Conservation (phyloP, 345 rosid genomes). For the rapeseed (Brassica napus) region DNA sequence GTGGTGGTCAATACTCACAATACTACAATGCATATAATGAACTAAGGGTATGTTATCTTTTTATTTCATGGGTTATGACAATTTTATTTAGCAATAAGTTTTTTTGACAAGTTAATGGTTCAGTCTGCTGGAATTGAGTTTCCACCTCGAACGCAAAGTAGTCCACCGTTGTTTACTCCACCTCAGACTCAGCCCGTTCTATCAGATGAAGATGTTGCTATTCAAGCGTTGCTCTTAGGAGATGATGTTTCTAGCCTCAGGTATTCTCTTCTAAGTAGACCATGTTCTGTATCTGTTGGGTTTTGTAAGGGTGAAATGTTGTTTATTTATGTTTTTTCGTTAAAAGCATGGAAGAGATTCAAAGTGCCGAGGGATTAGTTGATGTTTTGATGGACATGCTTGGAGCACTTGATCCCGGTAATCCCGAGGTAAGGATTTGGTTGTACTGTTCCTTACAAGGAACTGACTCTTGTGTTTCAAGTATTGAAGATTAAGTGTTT, state of each 20-base stretch:
- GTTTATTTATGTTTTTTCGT: neutral
- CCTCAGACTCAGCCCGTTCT: constrained; percentile 75
- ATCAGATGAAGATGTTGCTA: constrained; percentile 76
- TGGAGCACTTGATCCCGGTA: constrained; percentile 70
- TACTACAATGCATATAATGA: constrained; percentile 79
- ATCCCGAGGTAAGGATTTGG: constrained; percentile 55
- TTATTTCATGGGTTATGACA: constrained; percentile 1
- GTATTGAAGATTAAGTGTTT: constrained; percentile 16
- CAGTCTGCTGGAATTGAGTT: constrained; percentile 87
- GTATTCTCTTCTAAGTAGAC: constrained; percentile 41
- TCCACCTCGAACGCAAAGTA: constrained; percentile 78
- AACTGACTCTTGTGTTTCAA: neutral
- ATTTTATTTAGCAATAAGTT: neutral
- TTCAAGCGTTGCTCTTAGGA: constrained; percentile 66
- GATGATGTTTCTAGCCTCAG: constrained; percentile 85
- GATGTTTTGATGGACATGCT: constrained; percentile 86
- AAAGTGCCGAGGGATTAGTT: constrained; percentile 64
- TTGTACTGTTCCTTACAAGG: constrained; percentile 2
- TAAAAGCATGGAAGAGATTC: constrained; percentile 67
- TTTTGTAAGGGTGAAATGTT: neutral
- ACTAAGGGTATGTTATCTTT: constrained; percentile 55
- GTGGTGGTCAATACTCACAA: constrained; percentile 74
- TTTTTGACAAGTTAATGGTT: neutral
- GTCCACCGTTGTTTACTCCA: constrained; percentile 83
- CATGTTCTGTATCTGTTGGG: neutral